These are phyloP conservation scores for Calocera viscosa DNA, from an alignment of 768 basidiomycete species.

Conservation along the genomic window DNA sequence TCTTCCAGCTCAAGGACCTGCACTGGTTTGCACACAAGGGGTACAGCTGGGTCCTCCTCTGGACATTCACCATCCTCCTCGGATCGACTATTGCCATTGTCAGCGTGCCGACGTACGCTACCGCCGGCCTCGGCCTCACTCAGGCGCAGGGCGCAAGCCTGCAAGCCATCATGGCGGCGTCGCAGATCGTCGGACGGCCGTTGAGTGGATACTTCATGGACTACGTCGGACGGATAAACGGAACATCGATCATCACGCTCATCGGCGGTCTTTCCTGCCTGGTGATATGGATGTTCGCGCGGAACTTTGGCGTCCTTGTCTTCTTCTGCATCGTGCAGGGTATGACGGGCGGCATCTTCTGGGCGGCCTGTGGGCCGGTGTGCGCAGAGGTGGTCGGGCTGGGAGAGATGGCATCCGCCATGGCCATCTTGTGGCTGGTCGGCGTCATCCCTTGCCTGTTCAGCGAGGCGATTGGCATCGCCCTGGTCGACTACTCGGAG, in stretches of 20 bases:
- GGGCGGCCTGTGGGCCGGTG: slow-evolving; percentile 15
- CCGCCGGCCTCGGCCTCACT: slow-evolving; percentile 22
- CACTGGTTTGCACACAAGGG: slow-evolving; percentile 23
- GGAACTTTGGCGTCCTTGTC: slow-evolving; percentile 23
- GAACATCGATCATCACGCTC: slow-evolving; percentile 23
- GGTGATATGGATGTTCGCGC: slow-evolving; percentile 26
- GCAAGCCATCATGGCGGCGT: slow-evolving; percentile 26
- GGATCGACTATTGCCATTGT: slow-evolving; percentile 26
- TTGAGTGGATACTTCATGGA: slow-evolving; percentile 23
- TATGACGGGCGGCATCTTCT: slow-evolving; percentile 18
- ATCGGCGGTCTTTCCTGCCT: slow-evolving; percentile 24
- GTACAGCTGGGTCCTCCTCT: slow-evolving; percentile 24
- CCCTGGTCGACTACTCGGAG: slow-evolving; percentile 14
- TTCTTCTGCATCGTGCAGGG: slow-evolving; percentile 27
- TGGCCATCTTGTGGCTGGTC: slow-evolving; percentile 13
- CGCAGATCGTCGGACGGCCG: slow-evolving; percentile 27
- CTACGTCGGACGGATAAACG: slow-evolving; percentile 24
- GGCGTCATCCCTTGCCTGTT: slow-evolving; percentile 9
- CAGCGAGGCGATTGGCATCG: slow-evolving; percentile 13
- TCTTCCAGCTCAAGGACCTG: slow-evolving; percentile 22
- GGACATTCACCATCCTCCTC: slow-evolving; percentile 24
- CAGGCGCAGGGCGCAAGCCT: slow-evolving; percentile 26
- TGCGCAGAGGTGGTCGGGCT: slow-evolving; percentile 19
- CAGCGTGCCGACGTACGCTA: slow-evolving; percentile 26
- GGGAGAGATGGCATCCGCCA: slow-evolving; percentile 12